Evolutionary conservation across 2,329 filamentous ascomycete genomes (phyloP).

Genomic region (Canariomyces notabilis): DNA sequence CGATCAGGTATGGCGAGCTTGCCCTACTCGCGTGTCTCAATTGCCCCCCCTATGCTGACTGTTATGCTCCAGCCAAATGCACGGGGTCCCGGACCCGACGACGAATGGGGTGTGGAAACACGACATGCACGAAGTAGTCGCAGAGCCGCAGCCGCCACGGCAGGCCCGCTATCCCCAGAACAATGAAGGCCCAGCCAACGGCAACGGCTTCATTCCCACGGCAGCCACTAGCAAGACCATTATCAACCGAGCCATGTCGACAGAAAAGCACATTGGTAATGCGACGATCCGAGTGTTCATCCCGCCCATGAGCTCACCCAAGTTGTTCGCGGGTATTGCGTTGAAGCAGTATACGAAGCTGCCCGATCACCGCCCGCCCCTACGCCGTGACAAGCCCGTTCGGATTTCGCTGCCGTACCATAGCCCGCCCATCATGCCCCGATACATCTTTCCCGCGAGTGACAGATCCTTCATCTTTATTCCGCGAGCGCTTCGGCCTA

Average conservation of each 20-base stretch:
- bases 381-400: conserved; percentile 93
- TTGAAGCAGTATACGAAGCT: conserved; percentile 90
- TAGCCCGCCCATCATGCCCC: conserved; percentile 46
- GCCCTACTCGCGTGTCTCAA: background rate
- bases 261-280: conserved; percentile 76
- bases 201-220: conserved; percentile 50
- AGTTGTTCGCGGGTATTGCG: conserved; percentile 68
- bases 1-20: conserved; percentile 56
- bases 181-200: conserved; percentile 49
- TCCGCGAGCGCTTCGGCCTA: conserved; percentile 84
- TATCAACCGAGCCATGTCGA: conserved; percentile 75
- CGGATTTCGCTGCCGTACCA: conserved; percentile 82
- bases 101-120: conserved; percentile 82
- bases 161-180: conserved; percentile 39
- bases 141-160: conserved; percentile 39
- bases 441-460: conserved; percentile 84
- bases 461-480: conserved; percentile 98
- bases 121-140: conserved; percentile 80
- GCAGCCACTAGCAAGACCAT: conserved; percentile 56
- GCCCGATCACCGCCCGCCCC: conserved; percentile 87
- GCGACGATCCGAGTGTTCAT: conserved; percentile 78
- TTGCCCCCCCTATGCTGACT: conserved; percentile 17
- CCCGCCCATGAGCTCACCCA: conserved; percentile 66
- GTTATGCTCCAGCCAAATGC: conserved; percentile 34
- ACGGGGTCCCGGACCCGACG: conserved; percentile 53